These are phyloP conservation scores for Ulmus americana DNA, from an alignment of 331 rosid genomes.

Conservation along the genomic window DNA sequence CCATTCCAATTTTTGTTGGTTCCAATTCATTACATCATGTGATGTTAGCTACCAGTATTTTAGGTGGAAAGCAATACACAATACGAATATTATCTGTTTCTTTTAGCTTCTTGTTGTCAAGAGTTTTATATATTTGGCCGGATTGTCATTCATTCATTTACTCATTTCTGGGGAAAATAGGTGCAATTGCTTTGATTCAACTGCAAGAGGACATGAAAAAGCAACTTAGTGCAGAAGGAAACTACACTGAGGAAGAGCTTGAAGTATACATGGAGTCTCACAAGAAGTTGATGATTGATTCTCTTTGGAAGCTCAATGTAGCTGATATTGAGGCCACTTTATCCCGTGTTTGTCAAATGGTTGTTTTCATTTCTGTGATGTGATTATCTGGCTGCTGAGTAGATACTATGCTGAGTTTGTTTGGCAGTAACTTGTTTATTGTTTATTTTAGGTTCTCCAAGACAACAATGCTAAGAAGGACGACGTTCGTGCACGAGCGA, in stretches of 20 bases:
- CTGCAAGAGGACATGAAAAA: conserved; percentile 96
- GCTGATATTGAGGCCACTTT: conserved; percentile 97
- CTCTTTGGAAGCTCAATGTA: conserved; percentile 96
- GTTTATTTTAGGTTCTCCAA: conserved; percentile 76
- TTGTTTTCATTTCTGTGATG: conserved; percentile 29
- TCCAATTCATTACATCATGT: not conserved
- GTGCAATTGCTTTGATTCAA: conserved; percentile 94
- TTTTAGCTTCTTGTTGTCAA: too few relatives aligned
- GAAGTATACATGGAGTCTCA: conserved; percentile 80
- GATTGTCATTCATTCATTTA: not conserved
- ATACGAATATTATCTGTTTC: too few relatives aligned
- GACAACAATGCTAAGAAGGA: conserved; percentile 75
- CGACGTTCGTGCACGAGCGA: conserved; percentile 90
- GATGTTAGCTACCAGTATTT: not conserved
- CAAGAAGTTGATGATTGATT: conserved; percentile 86
- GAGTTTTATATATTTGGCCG: too few relatives aligned
- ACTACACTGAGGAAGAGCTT: conserved; percentile 87
- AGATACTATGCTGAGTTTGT: conserved; percentile 19
- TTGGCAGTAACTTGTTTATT: conserved; percentile 24
- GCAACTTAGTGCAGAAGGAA: conserved; percentile 84
- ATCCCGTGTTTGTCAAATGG: conserved; percentile 96
- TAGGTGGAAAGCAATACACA: too few relatives aligned
- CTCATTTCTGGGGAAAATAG: conserved; percentile 28
- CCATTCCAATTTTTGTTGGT: not conserved
- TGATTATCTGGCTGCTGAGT: conserved; percentile 4